Percentiles rank a stretch among this genome's conserved stretches.
Evolutionary conservation across 768 basidiomycete species (phyloP).

Genomic region (Termitomyces sp.): DNA sequence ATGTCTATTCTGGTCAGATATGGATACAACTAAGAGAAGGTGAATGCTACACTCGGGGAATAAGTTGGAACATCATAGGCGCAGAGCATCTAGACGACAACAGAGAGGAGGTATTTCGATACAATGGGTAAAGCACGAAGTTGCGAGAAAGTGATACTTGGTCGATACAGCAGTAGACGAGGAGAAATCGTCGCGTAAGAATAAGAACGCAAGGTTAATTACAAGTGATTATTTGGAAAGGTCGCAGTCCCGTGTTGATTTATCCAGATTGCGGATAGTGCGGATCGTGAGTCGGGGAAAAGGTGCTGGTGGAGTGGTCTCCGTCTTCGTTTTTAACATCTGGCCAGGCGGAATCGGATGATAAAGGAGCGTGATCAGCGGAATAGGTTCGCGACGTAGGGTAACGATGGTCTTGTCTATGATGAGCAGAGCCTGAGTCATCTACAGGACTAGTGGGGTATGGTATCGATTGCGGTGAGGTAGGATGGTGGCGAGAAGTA

Average conservation of each 20-base stretch:
- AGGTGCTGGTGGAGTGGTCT: conserved; percentile 14
- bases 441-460: conserved; percentile 32
- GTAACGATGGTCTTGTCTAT: conserved; percentile 31
- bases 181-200: not conserved
- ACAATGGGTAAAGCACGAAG: conserved; percentile 8
- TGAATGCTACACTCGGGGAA: conserved; percentile 6
- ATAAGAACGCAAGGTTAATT: not conserved
- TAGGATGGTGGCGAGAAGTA: conserved; percentile 29
- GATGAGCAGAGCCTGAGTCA: conserved; percentile 22
- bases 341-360: conserved; percentile 13
- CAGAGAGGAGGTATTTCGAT: conserved; percentile 11
- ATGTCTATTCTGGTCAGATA: conserved; percentile 9
- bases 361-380: conserved; percentile 8
- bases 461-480: conserved; percentile 26
- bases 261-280: conserved; percentile 19
- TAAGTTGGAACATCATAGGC: conserved; percentile 10
- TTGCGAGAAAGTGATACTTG: not conserved
- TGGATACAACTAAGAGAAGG: conserved; percentile 18
- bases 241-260: not conserved
- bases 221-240: not conserved
- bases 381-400: conserved; percentile 24
- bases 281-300: conserved; percentile 19
- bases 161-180: conserved; percentile 2
- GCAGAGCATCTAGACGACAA: conserved; percentile 9
- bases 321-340: conserved; percentile 26